Percentiles rank a stretch among this genome's conserved stretches.
Evolutionary conservation across 768 basidiomycete species (phyloP).

Genomic region (Botryobasidium botryosum): DNA sequence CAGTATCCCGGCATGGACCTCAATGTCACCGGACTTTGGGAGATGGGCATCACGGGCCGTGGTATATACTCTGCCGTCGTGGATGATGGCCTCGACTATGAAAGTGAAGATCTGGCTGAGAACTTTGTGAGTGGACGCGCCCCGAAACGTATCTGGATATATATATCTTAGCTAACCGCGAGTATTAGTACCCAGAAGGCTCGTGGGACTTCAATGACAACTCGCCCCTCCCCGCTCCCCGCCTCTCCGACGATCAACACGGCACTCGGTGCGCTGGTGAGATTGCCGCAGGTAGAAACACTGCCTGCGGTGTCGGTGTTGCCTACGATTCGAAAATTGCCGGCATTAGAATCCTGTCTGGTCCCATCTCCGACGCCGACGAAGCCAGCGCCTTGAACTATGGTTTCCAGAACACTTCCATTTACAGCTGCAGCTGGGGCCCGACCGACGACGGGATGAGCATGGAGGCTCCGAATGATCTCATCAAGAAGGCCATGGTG

Average conservation of each 20-base stretch:
- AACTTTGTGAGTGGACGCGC: constrained; percentile 70
- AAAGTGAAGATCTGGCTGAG: constrained; percentile 64
- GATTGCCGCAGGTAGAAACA: constrained; percentile 82
- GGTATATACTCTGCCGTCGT: constrained; percentile 79
- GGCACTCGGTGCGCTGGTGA: constrained; percentile 98
- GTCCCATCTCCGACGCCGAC: constrained; percentile 86
- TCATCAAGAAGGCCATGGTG: constrained; percentile 86
- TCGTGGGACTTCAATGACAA: constrained; percentile 98
- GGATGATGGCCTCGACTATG: constrained; percentile 90
- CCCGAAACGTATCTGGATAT: background rate
- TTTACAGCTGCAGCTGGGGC: constrained; percentile 97
- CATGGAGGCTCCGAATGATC: constrained; percentile 85
- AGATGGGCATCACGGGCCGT: constrained; percentile 71
- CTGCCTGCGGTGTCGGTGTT: constrained; percentile 86
- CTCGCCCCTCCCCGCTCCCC: constrained; percentile 67
- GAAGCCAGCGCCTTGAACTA: constrained; percentile 93
- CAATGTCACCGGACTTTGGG: constrained; percentile 87
- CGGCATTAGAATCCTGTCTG: constrained; percentile 88
- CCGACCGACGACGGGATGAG: constrained; percentile 87
- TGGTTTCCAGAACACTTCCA: constrained; percentile 78
- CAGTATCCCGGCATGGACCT: constrained; percentile 53
- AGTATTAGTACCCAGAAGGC: constrained; percentile 53
- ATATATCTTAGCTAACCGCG: background rate
- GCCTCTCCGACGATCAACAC: constrained; percentile 82
- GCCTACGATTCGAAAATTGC: constrained; percentile 85